Base-by-base conservation (phyloP, 768 basidiomycete genomes). In the Coprinellus micaceus region DNA sequence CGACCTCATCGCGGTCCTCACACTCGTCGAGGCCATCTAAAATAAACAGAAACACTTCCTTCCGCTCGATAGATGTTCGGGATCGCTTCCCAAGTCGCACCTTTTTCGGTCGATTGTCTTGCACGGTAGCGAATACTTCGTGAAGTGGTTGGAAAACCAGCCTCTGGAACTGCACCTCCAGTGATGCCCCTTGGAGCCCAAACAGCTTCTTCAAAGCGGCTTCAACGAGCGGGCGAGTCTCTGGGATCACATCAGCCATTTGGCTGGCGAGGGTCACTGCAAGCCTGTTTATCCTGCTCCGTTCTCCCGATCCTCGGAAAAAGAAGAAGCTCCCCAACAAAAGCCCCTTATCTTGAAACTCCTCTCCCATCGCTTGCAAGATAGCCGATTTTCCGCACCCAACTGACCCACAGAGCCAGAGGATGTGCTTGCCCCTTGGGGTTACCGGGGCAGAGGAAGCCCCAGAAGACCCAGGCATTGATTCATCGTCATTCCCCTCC, bases 321-420 rank as follows among this genome's bases (percentile, higher is more conserved):
- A 56, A 56, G 39, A 56, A 56, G 49, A 50, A 51, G 15, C 39
- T 50, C 21, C 33, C 49, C 6, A 26, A 25, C 4, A 56, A 40
- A 12, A 11, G 39, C 15, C 33, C 33, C 17, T 26, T 26, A 1
- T 15, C 48, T 0, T n/a, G 39, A 12, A 41, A 37, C n/a, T 12
- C 10, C 37, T 48, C 36, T 6, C 30, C 54, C 12, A 46, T 26
- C 6, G 44, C 37, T 43, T 48, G 46, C 43, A 41, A 43, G 19
- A 46, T 33, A 1, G 53, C 53, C 2, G 53, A 54, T 33, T 54
- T 54, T 33, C 53, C 52, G 39, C 24, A 39, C 11, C 52, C 52
- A 22, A 40, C 52, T 6, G 40, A 43, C 2, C 52, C 52, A 17
- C 43, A 24, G 7, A 53, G 37, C 52, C 52, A 53, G 12, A 40